Conservation (phyloP, 257 asterid species). For the Nicotiana paniculata region DNA sequence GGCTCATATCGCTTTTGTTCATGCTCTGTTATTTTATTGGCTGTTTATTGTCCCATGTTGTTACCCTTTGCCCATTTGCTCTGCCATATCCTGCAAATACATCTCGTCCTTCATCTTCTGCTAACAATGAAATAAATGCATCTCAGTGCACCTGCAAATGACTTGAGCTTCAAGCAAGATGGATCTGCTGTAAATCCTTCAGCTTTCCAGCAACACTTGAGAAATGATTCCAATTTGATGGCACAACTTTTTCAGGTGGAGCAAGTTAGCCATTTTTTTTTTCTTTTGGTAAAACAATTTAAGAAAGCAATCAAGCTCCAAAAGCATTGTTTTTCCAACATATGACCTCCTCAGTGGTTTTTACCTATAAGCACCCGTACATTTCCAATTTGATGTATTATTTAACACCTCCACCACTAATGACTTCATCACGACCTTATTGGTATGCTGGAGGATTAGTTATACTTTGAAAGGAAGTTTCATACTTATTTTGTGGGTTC, state of each 20-base stretch:
- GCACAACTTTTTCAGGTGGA: slow-evolving; percentile 85
- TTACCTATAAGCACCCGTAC: background rate
- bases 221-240: slow-evolving; percentile 79
- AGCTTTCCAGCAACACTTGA: slow-evolving; percentile 86
- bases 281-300: background rate
- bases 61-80: background rate
- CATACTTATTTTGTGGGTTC: background rate
- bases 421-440: background rate
- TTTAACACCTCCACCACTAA: background rate
- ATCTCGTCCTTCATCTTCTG: background rate
- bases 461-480: background rate
- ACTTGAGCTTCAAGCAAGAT: slow-evolving; percentile 67
- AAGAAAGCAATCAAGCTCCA: background rate
- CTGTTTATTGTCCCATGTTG: background rate
- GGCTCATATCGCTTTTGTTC: background rate
- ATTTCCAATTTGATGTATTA: background rate
- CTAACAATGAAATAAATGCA: slow-evolving; percentile 9
- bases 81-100: background rate
- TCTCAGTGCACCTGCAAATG: slow-evolving; percentile 39
- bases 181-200: slow-evolving; percentile 93
- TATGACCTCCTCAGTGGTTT: background rate
- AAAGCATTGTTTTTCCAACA: background rate
- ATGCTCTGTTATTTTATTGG: background rate
- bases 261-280: background rate
- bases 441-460: background rate